These are phyloP conservation scores for Gonapodya sp. DNA, from an alignment of 192 early-diverging fungal species.

Conservation along the genomic window DNA sequence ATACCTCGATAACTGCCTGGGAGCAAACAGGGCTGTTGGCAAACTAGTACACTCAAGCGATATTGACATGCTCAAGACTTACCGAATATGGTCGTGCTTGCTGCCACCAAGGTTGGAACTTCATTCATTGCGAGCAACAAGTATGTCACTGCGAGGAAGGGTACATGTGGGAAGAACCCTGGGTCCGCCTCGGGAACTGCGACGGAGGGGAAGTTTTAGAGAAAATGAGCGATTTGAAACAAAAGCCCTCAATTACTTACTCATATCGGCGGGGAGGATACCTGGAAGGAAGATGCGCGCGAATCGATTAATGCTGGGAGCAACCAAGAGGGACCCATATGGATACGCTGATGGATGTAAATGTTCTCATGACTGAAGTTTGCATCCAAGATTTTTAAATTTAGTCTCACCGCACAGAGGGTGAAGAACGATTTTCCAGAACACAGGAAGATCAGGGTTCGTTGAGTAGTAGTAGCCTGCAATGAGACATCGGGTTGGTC, in stretches of 20 bases:
- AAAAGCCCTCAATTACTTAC: neutral
- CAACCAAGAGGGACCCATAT: neutral
- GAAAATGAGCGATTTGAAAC: neutral
- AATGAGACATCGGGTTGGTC: neutral
- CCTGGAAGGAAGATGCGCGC: neutral
- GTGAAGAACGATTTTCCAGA: neutral
- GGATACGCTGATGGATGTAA: neutral
- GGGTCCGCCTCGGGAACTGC: neutral
- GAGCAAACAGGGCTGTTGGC: neutral
- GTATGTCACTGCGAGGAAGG: neutral
- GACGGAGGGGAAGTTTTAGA: neutral
- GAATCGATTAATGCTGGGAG: neutral
- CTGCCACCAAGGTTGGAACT: neutral
- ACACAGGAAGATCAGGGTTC: neutral
- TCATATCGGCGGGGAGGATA: neutral
- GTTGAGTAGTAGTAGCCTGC: neutral
- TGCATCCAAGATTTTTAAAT: too few species aligned
- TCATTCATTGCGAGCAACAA: neutral
- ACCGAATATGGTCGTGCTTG: neutral
- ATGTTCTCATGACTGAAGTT: too few species aligned
- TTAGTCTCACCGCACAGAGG: neutral
- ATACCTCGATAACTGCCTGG: neutral
- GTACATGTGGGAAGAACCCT: neutral
- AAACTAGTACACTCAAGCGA: neutral
- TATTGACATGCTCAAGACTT: neutral